Base-by-base conservation (phyloP, 306 rosid genomes). In the Cucurbita pepo region DNA sequence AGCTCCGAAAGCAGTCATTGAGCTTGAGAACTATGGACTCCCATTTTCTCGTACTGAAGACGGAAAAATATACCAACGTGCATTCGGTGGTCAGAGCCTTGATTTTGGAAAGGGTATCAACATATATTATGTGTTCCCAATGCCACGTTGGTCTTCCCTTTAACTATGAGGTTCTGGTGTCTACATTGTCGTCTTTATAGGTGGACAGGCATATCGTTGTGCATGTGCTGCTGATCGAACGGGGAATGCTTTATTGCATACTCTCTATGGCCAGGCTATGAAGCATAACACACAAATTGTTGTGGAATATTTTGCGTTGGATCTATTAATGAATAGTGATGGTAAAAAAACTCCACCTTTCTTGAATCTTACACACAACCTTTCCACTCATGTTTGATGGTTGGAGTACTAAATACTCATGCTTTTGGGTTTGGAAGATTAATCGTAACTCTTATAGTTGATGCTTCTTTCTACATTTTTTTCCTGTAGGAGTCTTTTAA, bases 181-280 rank as follows among this genome's bases (percentile, higher is more conserved):
- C 61, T 71, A 12, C 77, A 56, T 71, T 86, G 73, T 64, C 72
- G 52, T 80, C 60, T 74, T 69, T 76, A 60, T 79, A 91, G 97
- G 97, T 77, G 93, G 96, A 50, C 97, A 91, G 83, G 97, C 97
- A 54, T 91, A 87, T 50, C 97, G 97, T 10, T 91, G 97, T 87
- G 97, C 97, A 67, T 91, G 97, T 81, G 97, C 96, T 66, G 97
- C 97, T 79, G 97, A 89, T 76, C 82, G 97, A 86, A 91, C 96
- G 36, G 97, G 97, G 67, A 96, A 91, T 87, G 97, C 97, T 76
- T 81, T 91, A 40, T 79, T 91, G 76, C 96, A 91, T 76, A 83
- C 96, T 80, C 96, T 91, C 34, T 91, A 91, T 73, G 97, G 96
- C 65, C 96, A 89, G 78, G 96, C 96, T 70, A 91, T 91, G 97